A percentile compares a stretch with the other conserved stretches of the same genome.
These are phyloP conservation scores for Serendipita sp. DNA, from an alignment of 768 basidiomycete species.

Conservation along the genomic window DNA sequence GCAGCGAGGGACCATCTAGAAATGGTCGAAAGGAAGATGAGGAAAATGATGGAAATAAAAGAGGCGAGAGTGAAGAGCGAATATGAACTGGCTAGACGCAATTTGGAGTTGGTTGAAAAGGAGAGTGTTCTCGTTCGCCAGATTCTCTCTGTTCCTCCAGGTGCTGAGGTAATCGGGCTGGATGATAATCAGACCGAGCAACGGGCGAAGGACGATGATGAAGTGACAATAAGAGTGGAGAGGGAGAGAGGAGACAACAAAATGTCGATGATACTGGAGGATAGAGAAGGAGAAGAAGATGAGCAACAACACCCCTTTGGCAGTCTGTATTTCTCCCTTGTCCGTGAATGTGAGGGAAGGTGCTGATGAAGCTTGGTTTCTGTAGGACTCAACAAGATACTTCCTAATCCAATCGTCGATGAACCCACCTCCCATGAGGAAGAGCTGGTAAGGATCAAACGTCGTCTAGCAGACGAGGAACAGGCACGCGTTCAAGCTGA, in stretches of 20 bases:
- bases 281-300: neutral
- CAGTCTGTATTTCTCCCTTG: too few relatives aligned
- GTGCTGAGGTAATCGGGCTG: too few relatives aligned
- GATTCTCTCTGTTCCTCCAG: neutral
- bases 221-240: neutral
- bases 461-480: neutral
- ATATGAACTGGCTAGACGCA: neutral
- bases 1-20: slow-evolving; percentile 1
- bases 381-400: neutral
- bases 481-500: neutral
- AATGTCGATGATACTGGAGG: too few relatives aligned
- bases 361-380: too few relatives aligned
- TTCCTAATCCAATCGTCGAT: neutral
- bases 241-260: too few relatives aligned
- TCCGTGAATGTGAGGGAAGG: too few relatives aligned
- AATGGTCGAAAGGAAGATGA: neutral
- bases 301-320: neutral
- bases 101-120: neutral
- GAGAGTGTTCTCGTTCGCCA: neutral
- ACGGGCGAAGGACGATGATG: neutral
- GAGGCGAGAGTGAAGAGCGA: neutral
- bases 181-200: neutral
- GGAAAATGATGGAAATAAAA: neutral
- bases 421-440: neutral
- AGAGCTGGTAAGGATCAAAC: neutral